Evolutionary conservation across 148 eudicot genomes (phyloP).

Genomic region (Spergularia bocconei): DNA sequence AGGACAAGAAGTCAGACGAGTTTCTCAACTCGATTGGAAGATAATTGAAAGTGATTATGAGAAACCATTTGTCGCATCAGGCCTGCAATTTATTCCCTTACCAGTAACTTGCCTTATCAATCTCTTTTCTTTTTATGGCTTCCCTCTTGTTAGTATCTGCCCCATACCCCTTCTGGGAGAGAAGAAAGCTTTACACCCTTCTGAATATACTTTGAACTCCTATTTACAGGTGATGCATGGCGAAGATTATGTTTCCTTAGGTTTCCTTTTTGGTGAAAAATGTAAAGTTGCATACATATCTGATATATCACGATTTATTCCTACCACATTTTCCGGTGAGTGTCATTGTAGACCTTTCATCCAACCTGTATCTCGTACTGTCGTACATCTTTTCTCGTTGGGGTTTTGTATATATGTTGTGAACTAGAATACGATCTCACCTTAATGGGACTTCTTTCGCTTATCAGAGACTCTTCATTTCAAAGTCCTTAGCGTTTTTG

Average conservation of each 20-base stretch:
- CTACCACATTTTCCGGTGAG: constrained; percentile 74
- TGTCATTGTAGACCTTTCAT: not conserved
- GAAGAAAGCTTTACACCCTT: not conserved
- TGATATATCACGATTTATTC: constrained; percentile 83
- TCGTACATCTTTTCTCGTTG: not conserved
- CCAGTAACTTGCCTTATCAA: constrained; percentile 54
- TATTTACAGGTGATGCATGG: constrained; percentile 90
- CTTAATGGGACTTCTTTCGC: not conserved
- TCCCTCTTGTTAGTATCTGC: constrained; percentile 2
- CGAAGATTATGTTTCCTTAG: constrained; percentile 89
- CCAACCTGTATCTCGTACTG: not conserved
- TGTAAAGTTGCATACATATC: constrained; percentile 86
- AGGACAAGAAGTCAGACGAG: constrained; percentile 91
- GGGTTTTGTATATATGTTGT: not conserved
- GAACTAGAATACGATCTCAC: not conserved
- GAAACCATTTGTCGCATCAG: constrained; percentile 78
- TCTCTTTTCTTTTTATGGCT: constrained; percentile 16
- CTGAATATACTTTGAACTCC: not conserved
- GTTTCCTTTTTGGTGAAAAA: constrained; percentile 80
- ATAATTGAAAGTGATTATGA: constrained; percentile 66
- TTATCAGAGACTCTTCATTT: not conserved
- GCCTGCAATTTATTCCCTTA: constrained; percentile 54
- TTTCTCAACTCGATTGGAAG: constrained; percentile 82
- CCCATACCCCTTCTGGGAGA: not conserved
- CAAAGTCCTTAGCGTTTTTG: not conserved